These are phyloP conservation scores for Trametes cinnabarina DNA, from an alignment of 768 basidiomycete species.

Conservation along the genomic window DNA sequence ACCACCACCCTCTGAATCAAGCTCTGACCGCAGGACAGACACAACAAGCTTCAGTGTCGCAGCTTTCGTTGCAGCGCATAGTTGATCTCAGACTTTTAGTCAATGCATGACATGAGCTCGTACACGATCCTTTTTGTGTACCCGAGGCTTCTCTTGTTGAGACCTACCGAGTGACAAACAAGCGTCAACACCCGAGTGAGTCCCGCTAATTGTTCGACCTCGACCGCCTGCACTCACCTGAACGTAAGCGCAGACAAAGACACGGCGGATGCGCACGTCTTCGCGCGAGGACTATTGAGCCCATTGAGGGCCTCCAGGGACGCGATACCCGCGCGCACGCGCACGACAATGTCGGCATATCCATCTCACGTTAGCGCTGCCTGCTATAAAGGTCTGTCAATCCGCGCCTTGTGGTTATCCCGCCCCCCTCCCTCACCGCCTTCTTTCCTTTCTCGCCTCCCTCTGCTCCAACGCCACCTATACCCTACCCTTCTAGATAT, in stretches of 20 bases:
- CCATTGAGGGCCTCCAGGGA: neutral
- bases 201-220: conserved; percentile 9
- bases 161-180: conserved; percentile 10
- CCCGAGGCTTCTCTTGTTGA: neutral
- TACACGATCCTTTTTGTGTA: neutral
- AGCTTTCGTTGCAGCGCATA: neutral
- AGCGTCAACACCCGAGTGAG: conserved; percentile 5
- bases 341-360: conserved; percentile 15
- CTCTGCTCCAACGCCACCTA: conserved; percentile 14
- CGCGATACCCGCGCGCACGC: neutral
- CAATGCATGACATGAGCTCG: neutral
- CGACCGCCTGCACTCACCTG: neutral
- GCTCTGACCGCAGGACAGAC: neutral
- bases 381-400: conserved; percentile 20
- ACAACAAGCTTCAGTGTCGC: neutral
- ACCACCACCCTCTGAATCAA: neutral
- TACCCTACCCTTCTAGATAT: conserved; percentile 17
- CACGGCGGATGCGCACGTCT: neutral
- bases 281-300: neutral
- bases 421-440: conserved; percentile 14
- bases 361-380: conserved; percentile 7
- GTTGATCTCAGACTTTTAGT: neutral
- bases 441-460: conserved; percentile 17
- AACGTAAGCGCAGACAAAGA: conserved; percentile 14
- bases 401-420: conserved; percentile 2